Conservation (phyloP, 2,329 filamentous ascomycete species). For the Ophiostoma tasmaniense region DNA sequence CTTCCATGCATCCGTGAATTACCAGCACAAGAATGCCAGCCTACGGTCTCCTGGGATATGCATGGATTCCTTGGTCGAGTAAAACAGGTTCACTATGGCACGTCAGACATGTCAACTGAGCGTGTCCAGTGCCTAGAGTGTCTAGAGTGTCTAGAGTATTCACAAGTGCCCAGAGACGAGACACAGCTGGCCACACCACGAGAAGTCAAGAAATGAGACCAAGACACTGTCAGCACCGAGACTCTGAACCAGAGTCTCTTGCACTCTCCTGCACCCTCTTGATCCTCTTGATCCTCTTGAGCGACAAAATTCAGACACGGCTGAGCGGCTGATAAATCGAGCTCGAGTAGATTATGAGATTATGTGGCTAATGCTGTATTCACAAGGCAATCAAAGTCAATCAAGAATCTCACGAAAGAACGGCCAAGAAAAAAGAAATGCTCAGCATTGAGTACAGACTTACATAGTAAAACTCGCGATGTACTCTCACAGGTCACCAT, state of each 20-base stretch:
- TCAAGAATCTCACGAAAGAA: background rate
- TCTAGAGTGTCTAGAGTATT: background rate
- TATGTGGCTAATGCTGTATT: background rate
- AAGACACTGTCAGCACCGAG: background rate
- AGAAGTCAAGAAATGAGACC: background rate
- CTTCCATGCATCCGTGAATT: background rate
- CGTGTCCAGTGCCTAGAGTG: background rate
- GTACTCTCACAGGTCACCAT: background rate
- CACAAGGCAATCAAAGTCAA: background rate
- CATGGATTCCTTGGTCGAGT: conserved; percentile 2
- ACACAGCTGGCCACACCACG: background rate
- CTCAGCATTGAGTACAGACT: too few species aligned
- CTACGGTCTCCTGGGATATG: background rate
- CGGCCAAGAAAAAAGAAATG: background rate
- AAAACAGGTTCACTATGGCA: background rate
- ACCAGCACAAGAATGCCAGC: background rate
- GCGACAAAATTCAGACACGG: background rate
- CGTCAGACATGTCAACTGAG: conserved; percentile 1
- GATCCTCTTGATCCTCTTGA: background rate
- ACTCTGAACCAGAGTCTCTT: background rate
- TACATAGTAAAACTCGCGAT: background rate
- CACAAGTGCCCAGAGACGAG: background rate
- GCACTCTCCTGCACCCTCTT: too few species aligned
- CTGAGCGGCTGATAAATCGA: background rate
- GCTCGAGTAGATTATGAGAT: background rate